Evolutionary conservation across 2,329 filamentous ascomycete species (phyloP).

Genomic region (Lecanicillium sp.): DNA sequence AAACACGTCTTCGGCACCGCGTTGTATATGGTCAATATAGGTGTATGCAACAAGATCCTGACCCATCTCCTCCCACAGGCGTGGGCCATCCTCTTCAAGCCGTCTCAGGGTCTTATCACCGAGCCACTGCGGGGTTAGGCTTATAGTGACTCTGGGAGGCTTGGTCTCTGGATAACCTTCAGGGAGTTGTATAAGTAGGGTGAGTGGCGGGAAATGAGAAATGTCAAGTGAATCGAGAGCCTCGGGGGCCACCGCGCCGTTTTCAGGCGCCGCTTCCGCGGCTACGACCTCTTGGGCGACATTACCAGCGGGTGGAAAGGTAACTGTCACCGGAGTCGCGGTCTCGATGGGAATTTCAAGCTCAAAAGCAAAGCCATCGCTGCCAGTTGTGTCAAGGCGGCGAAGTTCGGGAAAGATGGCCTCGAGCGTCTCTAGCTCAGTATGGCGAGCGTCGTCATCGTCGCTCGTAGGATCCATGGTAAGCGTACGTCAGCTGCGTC

Average conservation of each 20-base stretch:
- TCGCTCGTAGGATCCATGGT: constrained; percentile 8
- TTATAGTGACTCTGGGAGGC: constrained; percentile 42
- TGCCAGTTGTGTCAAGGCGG: constrained; percentile 26
- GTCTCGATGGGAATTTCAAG: constrained; percentile 52
- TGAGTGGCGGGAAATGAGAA: constrained; percentile 49
- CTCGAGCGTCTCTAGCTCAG: constrained; percentile 17
- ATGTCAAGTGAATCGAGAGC: constrained; percentile 39
- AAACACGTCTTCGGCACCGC: constrained; percentile 51
- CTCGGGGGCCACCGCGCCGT: constrained; percentile 6
- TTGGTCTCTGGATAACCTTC: constrained; percentile 46
- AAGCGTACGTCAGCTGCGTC: constrained; percentile 1
- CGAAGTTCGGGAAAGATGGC: constrained; percentile 62
- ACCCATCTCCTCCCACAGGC: constrained; percentile 55
- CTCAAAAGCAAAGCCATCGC: constrained; percentile 37
- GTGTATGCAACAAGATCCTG: constrained; percentile 50
- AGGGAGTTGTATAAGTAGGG: constrained; percentile 45
- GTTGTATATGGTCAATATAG: constrained; percentile 56
- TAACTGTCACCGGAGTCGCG: constrained; percentile 44
- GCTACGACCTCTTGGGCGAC: constrained; percentile 10
- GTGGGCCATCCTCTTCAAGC: constrained; percentile 40
- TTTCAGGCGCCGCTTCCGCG: constrained; percentile 1
- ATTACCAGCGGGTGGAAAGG: constrained; percentile 39
- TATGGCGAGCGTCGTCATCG: constrained; percentile 7
- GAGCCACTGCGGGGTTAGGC: constrained; percentile 51
- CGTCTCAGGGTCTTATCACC: constrained; percentile 34